phyloP scores from a whole-genome alignment of 495 filamentous ascomycete species.

The Podospora anserina region DNA sequence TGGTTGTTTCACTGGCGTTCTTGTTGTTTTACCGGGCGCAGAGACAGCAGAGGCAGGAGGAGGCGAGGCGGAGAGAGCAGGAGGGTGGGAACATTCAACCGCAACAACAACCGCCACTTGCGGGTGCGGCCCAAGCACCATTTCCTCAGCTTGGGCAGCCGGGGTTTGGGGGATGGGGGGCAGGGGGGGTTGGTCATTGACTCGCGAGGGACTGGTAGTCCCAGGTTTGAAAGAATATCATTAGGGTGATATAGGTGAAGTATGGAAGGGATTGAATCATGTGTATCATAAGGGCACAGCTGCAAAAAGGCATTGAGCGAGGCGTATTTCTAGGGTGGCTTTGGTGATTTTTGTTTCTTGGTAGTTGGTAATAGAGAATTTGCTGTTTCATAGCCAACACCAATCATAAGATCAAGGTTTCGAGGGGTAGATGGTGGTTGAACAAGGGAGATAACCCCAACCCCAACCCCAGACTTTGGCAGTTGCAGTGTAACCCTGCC shows the following conservation, averaged over 20 bases:
- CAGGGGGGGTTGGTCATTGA: slow-evolving; percentile 74
- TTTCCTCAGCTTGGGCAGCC: slow-evolving; percentile 72
- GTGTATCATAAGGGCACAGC: neutral
- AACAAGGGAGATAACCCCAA: neutral
- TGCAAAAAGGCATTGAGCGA: neutral
- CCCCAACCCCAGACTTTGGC: slow-evolving; percentile 1
- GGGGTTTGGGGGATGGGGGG: slow-evolving; percentile 69
- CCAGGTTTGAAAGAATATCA: neutral
- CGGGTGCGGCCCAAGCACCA: slow-evolving; percentile 16
- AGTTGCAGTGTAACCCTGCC: slow-evolving; percentile 17
- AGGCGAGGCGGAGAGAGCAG: slow-evolving; percentile 40
- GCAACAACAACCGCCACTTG: slow-evolving; percentile 7
- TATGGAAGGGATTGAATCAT: neutral
- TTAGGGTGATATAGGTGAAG: neutral
- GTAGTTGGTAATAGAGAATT: neutral
- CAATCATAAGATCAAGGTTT: too few relatives aligned
- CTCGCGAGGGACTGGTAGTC: neutral
- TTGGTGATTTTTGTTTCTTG: neutral
- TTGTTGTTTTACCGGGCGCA: slow-evolving; percentile 83
- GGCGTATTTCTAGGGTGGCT: neutral
- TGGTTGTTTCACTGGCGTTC: slow-evolving; percentile 70
- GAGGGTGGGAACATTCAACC: slow-evolving; percentile 9
- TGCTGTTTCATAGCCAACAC: neutral
- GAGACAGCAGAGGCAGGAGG: slow-evolving; percentile 65
- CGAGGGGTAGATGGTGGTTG: neutral